Evolutionary conservation across 345 rosid species (phyloP).

Genomic region (Corchorus capsularis): DNA sequence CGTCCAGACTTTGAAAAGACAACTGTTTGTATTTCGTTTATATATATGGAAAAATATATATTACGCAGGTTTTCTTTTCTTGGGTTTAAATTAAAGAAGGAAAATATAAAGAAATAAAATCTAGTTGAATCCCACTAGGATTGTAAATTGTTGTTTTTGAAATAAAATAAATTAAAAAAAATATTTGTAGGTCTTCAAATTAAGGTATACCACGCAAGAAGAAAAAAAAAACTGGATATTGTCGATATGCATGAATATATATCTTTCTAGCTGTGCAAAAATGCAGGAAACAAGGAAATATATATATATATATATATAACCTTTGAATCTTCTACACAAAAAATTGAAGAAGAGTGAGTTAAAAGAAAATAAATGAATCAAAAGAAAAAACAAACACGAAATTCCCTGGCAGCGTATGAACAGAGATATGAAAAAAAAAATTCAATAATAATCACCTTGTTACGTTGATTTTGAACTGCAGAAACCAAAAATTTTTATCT

Average conservation of each 20-base stretch:
- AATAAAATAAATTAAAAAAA: neutral
- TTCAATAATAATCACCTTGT: no score
- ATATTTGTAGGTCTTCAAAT: neutral
- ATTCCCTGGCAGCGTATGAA: no score
- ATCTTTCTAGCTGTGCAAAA: no score
- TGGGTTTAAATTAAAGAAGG: neutral
- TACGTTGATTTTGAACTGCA: neutral
- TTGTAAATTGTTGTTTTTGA: neutral
- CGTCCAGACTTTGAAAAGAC: slow-evolving; percentile 10
- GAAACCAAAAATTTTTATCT: neutral
- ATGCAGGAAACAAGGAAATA: neutral
- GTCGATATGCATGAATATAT: neutral
- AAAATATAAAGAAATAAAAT: neutral
- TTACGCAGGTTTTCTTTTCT: slow-evolving; percentile 1
- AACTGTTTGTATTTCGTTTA: neutral
- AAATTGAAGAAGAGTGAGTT: no score
- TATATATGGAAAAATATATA: neutral
- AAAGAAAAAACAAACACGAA: no score
- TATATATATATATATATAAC: no score
- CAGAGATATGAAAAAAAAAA: neutral
- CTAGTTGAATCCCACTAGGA: neutral
- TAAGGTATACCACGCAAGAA: neutral
- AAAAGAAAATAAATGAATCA: no score
- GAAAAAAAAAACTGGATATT: neutral
- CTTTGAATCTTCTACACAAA: neutral